Conservation (phyloP, 1,284 basidiomycete genomes). For the Leccinum subrobustum region DNA sequence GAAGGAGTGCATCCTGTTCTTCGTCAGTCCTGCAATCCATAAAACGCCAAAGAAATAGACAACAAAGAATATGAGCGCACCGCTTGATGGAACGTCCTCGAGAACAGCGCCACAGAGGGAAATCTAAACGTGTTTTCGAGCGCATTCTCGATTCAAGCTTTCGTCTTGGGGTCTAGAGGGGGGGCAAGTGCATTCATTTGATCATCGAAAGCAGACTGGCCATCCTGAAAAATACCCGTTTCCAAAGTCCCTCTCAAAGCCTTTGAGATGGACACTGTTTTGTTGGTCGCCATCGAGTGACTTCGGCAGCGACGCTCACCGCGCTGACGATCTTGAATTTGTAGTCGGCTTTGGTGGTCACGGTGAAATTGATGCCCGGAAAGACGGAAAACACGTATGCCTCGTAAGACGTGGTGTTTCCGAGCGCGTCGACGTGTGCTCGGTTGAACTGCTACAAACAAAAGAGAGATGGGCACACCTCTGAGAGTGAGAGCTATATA, state of each 20-base stretch:
- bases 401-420: slow-evolving; percentile 84
- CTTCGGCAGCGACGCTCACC: slow-evolving; percentile 71
- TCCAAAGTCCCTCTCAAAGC: slow-evolving; percentile 62
- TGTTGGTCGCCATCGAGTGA: slow-evolving; percentile 57
- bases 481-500: too few species aligned
- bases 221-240: slow-evolving; percentile 89
- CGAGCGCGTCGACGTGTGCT: slow-evolving; percentile 57
- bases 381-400: slow-evolving; percentile 77
- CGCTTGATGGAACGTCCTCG: slow-evolving; percentile 88
- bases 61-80: slow-evolving; percentile 40
- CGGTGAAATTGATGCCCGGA: slow-evolving; percentile 84
- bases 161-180: slow-evolving; percentile 82
- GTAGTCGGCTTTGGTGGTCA: slow-evolving; percentile 89
- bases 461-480: too few species aligned
- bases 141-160: slow-evolving; percentile 78
- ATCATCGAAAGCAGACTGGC: background rate
- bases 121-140: slow-evolving; percentile 94
- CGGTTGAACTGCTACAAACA: too few species aligned
- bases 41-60: background rate
- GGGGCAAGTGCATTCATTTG: slow-evolving; percentile 6
- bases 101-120: slow-evolving; percentile 89
- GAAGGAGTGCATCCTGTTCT: slow-evolving; percentile 62
- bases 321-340: slow-evolving; percentile 68
- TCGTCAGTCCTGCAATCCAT: slow-evolving; percentile 70
- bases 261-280: slow-evolving; percentile 14